Evolutionary conservation across 169 alveolate genomes (phyloP), one percentile per base, ranked within the genome.

Genomic region (Plasmodium vivax): DNA sequence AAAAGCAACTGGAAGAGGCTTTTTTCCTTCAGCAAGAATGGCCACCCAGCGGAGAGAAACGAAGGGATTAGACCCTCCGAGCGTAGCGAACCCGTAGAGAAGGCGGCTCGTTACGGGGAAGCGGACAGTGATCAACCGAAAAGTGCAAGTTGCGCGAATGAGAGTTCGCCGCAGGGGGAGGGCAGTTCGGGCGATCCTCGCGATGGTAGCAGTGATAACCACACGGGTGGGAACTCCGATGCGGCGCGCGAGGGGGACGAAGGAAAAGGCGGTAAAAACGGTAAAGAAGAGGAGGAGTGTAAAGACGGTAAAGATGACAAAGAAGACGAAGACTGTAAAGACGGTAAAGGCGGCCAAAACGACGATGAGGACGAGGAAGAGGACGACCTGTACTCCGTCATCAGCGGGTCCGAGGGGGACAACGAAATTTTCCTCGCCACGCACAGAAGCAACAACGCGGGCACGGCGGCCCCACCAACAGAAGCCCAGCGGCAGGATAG

Each of bases 381-480:
- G 2, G 93, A 87, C 45, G 93, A 87, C 45, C 85, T 87, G 19
- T 87, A 77, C 45, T 87, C 93, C 19, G 93, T 87, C 43, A 87
- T 87, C 19, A 87, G 93, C 72, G 93, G 93, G 7, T 56, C 87
- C 30, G 93, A 87, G 45, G 32, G 34, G 62, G 85, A 79, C 32
- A 56, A 87, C 71, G 81, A 54, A 4, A 47, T 34, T 5, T 19
- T 85, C 16, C 8, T 14, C 56, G 77, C 77, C 71, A 72, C 23
- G 23, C 1, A 56, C 34, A 72, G 12, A 12, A 56, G 36, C 56
- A 32, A 8, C 32, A 62, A 16, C 27, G 45, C 19, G 27, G 19
- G 1, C 38, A 51, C 7, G 90, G 45, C 12, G 30, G 23, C 3
- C 30, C n/a, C 14, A 32, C 2, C 19, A 54, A 34, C 41, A 16